Conservation (phyloP, 2,329 filamentous ascomycete genomes). For the Fusarium secorum region DNA sequence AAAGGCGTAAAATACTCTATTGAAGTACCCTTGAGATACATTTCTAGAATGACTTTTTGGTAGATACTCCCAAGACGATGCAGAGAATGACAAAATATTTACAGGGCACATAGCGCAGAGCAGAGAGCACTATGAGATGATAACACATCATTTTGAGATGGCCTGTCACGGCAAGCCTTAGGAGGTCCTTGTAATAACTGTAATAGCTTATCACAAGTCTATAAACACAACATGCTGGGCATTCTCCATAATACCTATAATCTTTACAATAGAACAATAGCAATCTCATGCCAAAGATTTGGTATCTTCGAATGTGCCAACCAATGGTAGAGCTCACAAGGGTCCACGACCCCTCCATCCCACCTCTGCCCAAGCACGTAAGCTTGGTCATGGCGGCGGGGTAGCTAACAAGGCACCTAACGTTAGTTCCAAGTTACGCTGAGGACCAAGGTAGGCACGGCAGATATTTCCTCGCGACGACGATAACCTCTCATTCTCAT, state of each 20-base stretch:
- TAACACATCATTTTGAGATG: background rate
- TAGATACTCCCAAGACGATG: background rate
- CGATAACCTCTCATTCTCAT: slow-evolving; percentile 7
- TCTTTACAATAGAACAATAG: background rate
- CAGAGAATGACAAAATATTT: background rate
- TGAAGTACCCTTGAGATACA: background rate
- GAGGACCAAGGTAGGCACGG: slow-evolving; percentile 11
- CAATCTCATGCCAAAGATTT: background rate
- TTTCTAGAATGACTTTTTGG: background rate
- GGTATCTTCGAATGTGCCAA: background rate
- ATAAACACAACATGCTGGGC: background rate
- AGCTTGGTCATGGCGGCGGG: slow-evolving; percentile 40
- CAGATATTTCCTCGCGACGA: slow-evolving; percentile 22
- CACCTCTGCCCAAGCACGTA: slow-evolving; percentile 25
- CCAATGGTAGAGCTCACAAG: slow-evolving; percentile 31
- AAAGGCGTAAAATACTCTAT: background rate
- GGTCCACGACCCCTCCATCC: slow-evolving; percentile 41
- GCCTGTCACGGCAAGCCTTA: background rate
- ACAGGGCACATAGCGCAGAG: background rate
- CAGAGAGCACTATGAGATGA: background rate
- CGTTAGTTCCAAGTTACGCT: slow-evolving; percentile 1
- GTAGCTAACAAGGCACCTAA: background rate
- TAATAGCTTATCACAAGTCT: background rate
- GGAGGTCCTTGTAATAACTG: background rate
- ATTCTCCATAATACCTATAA: too few relatives aligned